Evolutionary conservation across 2,329 filamentous ascomycete genomes (phyloP).

Genomic region (Fusarium lateritium): DNA sequence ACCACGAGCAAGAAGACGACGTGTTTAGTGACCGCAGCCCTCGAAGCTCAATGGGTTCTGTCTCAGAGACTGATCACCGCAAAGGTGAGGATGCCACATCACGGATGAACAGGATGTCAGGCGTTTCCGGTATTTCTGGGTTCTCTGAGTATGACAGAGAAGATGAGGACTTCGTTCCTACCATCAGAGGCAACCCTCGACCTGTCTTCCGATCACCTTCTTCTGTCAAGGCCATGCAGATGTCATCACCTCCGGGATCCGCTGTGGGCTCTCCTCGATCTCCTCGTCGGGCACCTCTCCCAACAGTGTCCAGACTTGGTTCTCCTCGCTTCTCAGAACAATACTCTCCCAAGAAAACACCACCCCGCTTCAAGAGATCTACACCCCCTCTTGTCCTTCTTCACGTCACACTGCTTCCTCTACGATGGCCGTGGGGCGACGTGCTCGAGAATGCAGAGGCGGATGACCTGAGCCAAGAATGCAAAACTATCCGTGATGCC

Average conservation of each 20-base stretch:
- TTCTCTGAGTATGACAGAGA: constrained; percentile 64
- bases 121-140: constrained; percentile 68
- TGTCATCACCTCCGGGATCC: constrained; percentile 76
- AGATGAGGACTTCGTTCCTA: constrained; percentile 66
- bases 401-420: constrained; percentile 82
- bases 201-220: constrained; percentile 79
- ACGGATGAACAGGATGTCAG: constrained; percentile 58
- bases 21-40: constrained; percentile 72
- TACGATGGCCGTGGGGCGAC: constrained; percentile 75
- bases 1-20: constrained; percentile 68
- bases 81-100: constrained; percentile 54
- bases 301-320: constrained; percentile 69
- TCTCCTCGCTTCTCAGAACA: constrained; percentile 67
- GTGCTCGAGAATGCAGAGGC: constrained; percentile 63
- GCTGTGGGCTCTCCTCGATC: constrained; percentile 70
- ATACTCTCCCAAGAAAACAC: constrained; percentile 71
- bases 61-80: constrained; percentile 56
- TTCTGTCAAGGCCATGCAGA: constrained; percentile 78
- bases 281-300: constrained; percentile 62
- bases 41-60: constrained; percentile 70
- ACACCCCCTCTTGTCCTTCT: constrained; percentile 80
- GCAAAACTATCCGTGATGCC: constrained; percentile 70
- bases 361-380: constrained; percentile 69
- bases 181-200: constrained; percentile 71
- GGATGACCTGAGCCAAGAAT: constrained; percentile 60